These are phyloP conservation scores for Raphanus hybrid DNA, from an alignment of 441 rosid species.

Conservation along the genomic window DNA sequence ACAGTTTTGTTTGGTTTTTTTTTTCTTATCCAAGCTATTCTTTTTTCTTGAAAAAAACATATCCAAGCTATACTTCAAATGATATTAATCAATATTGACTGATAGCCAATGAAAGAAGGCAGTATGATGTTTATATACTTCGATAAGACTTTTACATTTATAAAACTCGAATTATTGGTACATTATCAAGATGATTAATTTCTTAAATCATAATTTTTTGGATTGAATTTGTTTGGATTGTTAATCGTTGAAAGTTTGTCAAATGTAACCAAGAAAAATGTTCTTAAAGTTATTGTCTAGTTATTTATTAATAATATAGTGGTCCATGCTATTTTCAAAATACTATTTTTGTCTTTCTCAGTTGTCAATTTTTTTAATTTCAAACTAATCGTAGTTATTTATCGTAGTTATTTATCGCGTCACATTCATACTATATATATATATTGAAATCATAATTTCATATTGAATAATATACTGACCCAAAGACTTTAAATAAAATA, in stretches of 20 bases:
- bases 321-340: neutral
- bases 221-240: neutral
- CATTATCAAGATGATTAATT: neutral
- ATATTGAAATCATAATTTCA: no score
- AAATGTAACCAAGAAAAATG: neutral
- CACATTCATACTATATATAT: no score
- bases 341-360: neutral
- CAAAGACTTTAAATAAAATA: no score
- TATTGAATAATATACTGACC: neutral
- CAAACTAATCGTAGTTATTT: neutral
- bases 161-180: neutral
- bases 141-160: no score
- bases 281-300: neutral
- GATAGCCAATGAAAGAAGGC: neutral
- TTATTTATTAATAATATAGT: neutral
- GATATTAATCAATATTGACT: neutral
- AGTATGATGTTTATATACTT: no score
- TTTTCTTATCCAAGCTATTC: neutral
- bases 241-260: no score
- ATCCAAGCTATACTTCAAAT: neutral
- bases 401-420: no score
- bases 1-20: neutral
- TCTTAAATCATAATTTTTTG: neutral
- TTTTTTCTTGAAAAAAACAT: neutral
- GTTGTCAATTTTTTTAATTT: no score